phyloP scores from a whole-genome alignment of 352 stramenopile genomes.

The Paralagenidium karlingii region DNA sequence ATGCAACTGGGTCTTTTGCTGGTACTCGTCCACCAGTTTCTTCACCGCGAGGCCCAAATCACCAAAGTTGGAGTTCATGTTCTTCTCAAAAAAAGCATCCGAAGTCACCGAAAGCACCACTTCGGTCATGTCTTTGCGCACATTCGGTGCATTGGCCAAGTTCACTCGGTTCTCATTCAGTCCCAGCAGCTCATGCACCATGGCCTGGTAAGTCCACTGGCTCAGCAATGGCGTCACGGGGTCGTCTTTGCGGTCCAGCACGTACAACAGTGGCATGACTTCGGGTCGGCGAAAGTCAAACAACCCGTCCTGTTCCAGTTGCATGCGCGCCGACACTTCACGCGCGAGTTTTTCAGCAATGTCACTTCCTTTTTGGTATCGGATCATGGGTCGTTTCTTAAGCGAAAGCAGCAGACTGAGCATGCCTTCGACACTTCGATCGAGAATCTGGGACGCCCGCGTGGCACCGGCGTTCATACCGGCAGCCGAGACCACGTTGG shows the following conservation, averaged over 20 bases:
- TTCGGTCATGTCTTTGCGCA: slow-evolving; percentile 96
- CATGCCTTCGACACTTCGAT: slow-evolving; percentile 90
- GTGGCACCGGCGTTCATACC: slow-evolving; percentile 24
- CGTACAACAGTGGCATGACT: slow-evolving; percentile 76
- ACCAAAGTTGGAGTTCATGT: slow-evolving; percentile 98
- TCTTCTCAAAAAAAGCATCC: slow-evolving; percentile 94
- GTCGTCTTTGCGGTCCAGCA: slow-evolving; percentile 98
- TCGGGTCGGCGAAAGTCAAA: slow-evolving; percentile 94
- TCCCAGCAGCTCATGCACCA: slow-evolving; percentile 98
- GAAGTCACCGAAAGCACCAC: slow-evolving; percentile 92
- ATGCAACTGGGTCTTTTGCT: slow-evolving; percentile 70
- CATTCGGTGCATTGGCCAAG: slow-evolving; percentile 87
- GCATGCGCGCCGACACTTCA: slow-evolving; percentile 91
- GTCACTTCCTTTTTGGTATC: slow-evolving; percentile 90
- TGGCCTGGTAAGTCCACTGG: slow-evolving; percentile 98
- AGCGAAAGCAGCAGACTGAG: slow-evolving; percentile 91
- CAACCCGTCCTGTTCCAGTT: slow-evolving; percentile 88
- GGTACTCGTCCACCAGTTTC: slow-evolving; percentile 87
- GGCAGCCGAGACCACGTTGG: slow-evolving; percentile 30
- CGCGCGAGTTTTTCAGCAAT: slow-evolving; percentile 89
- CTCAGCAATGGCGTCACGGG: slow-evolving; percentile 96
- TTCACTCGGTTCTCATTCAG: slow-evolving; percentile 97
- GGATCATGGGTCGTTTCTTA: slow-evolving; percentile 93
- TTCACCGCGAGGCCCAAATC: slow-evolving; percentile 94
- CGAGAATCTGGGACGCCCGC: slow-evolving; percentile 61